These are phyloP conservation scores for Macrolepiota albuminosa DNA, from an alignment of 768 basidiomycete species.

Conservation along the genomic window DNA sequence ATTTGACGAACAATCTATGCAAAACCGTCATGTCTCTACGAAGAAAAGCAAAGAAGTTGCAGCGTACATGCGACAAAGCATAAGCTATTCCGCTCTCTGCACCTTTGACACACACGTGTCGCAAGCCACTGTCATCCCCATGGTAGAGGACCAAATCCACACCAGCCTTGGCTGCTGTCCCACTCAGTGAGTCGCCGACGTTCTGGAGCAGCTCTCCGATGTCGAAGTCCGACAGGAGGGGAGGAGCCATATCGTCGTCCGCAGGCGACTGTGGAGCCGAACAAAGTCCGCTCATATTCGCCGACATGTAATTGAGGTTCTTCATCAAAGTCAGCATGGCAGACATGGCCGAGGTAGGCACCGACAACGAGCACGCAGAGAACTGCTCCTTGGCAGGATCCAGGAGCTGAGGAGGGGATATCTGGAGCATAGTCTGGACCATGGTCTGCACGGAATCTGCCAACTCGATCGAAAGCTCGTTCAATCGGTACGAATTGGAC, in stretches of 20 bases:
- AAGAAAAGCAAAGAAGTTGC: conserved; percentile 9
- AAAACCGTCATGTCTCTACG: conserved; percentile 9
- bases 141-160: conserved; percentile 91
- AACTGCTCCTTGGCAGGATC: conserved; percentile 94
- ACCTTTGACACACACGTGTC: conserved; percentile 80
- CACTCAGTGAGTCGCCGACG: conserved; percentile 84
- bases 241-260: conserved; percentile 2
- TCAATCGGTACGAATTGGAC: conserved; percentile 37
- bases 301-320: conserved; percentile 88
- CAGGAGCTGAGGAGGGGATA: conserved; percentile 85
- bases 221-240: conserved; percentile 69
- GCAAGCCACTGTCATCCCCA: conserved; percentile 75
- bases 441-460: conserved; percentile 89
- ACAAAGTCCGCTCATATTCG: conserved; percentile 65
- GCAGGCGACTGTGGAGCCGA: conserved; percentile 8
- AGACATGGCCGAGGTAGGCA: conserved; percentile 84
- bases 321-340: conserved; percentile 91
- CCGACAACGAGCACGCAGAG: conserved; percentile 80
- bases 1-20: conserved; percentile 81
- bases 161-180: conserved; percentile 74
- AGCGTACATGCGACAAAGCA: conserved; percentile 78
- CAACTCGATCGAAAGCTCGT: conserved; percentile 78
- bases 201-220: conserved; percentile 88
- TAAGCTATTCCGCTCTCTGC: conserved; percentile 83
- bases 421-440: conserved; percentile 86